These are phyloP conservation scores for Apiospora pterosperma DNA, from an alignment of 2,329 filamentous ascomycete genomes.

Conservation along the genomic window DNA sequence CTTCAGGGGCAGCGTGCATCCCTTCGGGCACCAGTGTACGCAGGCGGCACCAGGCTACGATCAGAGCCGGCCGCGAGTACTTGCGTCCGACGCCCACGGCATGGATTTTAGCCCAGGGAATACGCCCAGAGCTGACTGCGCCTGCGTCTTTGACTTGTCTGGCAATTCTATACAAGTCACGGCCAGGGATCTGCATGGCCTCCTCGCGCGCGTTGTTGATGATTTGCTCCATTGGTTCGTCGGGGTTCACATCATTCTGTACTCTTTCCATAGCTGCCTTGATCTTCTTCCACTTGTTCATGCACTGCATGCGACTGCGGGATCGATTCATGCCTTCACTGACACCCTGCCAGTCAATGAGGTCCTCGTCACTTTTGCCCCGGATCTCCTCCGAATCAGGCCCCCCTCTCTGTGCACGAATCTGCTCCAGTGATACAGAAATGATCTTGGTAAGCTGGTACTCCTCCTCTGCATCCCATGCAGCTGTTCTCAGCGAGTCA, in stretches of 20 bases:
- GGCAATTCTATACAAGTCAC: constrained; percentile 22
- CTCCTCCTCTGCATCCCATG: constrained; percentile 63
- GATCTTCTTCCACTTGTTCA: constrained; percentile 61
- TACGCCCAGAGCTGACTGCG: constrained; percentile 22
- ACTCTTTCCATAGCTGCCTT: constrained; percentile 12
- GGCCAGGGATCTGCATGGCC: constrained; percentile 18
- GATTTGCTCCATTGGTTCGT: constrained; percentile 16
- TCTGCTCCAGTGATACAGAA: constrained; percentile 45
- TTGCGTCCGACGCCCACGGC: constrained; percentile 8
- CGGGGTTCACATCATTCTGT: constrained; percentile 15
- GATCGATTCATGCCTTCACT: constrained; percentile 58
- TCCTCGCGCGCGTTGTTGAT: constrained; percentile 25
- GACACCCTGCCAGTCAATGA: constrained; percentile 65
- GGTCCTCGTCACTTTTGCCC: constrained; percentile 42
- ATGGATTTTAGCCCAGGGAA: constrained; percentile 25
- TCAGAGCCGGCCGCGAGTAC: constrained; percentile 22
- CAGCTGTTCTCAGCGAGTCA: constrained; percentile 45
- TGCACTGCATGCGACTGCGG: constrained; percentile 65
- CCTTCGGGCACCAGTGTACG: constrained; percentile 18
- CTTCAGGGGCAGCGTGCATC: constrained; percentile 13
- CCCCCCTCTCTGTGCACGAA: constrained; percentile 36
- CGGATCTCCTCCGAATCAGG: constrained; percentile 27
- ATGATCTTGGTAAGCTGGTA: constrained; percentile 49
- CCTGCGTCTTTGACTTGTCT: constrained; percentile 20
- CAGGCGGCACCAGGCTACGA: constrained; percentile 28